Conservation (phyloP, 352 stramenopile species). For the Paralagenidium karlingii region DNA sequence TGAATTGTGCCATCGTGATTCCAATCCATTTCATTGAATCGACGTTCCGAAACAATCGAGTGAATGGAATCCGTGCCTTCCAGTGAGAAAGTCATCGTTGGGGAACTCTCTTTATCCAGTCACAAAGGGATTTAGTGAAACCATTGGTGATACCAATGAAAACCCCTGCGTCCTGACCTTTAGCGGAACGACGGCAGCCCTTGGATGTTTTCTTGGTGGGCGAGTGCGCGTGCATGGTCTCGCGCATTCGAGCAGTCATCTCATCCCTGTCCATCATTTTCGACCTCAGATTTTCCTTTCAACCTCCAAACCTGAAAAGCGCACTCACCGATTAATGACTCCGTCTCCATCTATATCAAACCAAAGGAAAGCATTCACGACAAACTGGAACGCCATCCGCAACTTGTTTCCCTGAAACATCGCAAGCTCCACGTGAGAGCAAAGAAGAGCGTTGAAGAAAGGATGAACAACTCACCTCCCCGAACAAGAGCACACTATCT, state of each 20-base stretch:
- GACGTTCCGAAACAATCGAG: conserved; percentile 71
- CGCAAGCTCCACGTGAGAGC: too few relatives aligned
- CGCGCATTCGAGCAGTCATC: conserved; percentile 45
- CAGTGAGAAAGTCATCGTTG: too few relatives aligned
- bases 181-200: not conserved
- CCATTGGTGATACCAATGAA: too few relatives aligned
- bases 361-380: conserved; percentile 74
- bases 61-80: too few relatives aligned
- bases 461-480: conserved; percentile 19
- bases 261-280: conserved; percentile 19
- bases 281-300: not conserved
- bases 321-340: conserved; percentile 47
- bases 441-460: too few relatives aligned
- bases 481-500: conserved; percentile 18
- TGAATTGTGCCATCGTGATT: conserved; percentile 76
- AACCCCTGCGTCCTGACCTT: too few relatives aligned
- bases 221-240: conserved; percentile 54
- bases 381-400: conserved; percentile 64
- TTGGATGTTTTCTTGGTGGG: conserved; percentile 66
- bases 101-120: too few relatives aligned
- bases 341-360: conserved; percentile 74
- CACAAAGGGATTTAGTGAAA: too few relatives aligned
- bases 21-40: conserved; percentile 84
- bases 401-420: conserved; percentile 59
- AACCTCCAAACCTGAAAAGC: too few relatives aligned